phyloP scores from a whole-genome alignment of 2,329 filamentous ascomycete genomes.

The Scleromitrula shiraiana region DNA sequence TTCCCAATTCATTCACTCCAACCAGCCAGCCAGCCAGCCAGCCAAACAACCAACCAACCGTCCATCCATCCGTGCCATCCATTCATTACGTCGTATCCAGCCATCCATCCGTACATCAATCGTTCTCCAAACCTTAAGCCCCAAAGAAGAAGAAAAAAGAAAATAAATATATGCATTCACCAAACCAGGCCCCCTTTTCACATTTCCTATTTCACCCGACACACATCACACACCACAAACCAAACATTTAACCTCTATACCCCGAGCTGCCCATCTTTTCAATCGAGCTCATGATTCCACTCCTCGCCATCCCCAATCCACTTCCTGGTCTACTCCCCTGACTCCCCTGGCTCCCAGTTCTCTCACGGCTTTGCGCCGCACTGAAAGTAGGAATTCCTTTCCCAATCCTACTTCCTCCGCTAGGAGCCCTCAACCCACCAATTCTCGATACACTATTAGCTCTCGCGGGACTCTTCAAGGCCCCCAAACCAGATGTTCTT shows the following conservation, averaged over 20 bases:
- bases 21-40: neutral
- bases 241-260: neutral
- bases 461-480: slow-evolving; percentile 22
- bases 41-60: neutral
- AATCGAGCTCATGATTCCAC: slow-evolving; percentile 76
- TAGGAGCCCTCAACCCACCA: slow-evolving; percentile 55
- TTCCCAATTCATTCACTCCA: too few relatives aligned
- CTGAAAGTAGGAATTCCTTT: neutral
- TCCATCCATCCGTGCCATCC: slow-evolving; percentile 1
- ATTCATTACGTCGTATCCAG: slow-evolving; percentile 8
- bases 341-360: slow-evolving; percentile 33
- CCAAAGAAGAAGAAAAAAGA: slow-evolving; percentile 7
- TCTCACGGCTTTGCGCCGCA: slow-evolving; percentile 15
- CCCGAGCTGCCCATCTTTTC: slow-evolving; percentile 67
- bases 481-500: slow-evolving; percentile 1
- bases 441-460: slow-evolving; percentile 47
- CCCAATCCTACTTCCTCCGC: slow-evolving; percentile 21
- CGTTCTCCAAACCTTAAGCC: neutral
- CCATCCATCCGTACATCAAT: neutral
- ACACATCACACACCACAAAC: neutral
- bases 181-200: neutral
- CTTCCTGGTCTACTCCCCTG: slow-evolving; percentile 24
- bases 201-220: too few relatives aligned
- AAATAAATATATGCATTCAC: slow-evolving; percentile 10
- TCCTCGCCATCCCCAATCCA: slow-evolving; percentile 39